Conservation (phyloP, 345 rosid species). For the Ailanthus altissimus region DNA sequence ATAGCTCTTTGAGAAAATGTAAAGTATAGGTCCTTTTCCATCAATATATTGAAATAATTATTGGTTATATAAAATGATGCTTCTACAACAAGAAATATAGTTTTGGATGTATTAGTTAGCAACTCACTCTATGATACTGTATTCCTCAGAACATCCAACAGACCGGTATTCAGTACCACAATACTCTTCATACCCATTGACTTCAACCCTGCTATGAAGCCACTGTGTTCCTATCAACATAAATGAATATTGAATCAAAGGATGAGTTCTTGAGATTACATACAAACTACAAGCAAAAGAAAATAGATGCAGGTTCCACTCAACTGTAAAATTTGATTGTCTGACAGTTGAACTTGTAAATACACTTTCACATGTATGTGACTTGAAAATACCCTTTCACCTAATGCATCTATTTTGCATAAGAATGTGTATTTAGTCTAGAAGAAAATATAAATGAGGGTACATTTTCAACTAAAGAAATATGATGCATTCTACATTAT, state of each 20-base stretch:
- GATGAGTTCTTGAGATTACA: not conserved
- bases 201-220: slow-evolving; percentile 84
- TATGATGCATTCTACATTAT: not conserved
- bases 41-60: not conserved
- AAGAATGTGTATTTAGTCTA: not conserved
- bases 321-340: not conserved
- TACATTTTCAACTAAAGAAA: not conserved
- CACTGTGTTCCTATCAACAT: slow-evolving; percentile 67
- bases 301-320: not conserved
- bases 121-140: slow-evolving; percentile 69
- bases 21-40: not conserved
- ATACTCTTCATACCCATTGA: slow-evolving; percentile 86
- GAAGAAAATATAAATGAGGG: not conserved
- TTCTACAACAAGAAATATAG: not conserved
- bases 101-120: not conserved
- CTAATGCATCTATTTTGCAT: not conserved
- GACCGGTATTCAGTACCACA: slow-evolving; percentile 84
- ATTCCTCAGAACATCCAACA: slow-evolving; percentile 87
- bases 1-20: not conserved
- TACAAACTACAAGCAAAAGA: not conserved
- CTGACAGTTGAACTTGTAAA: not conserved
- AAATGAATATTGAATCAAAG: not conserved
- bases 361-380: not conserved
- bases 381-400: not conserved
- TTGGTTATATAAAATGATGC: not conserved